These are phyloP conservation scores for Lolium rigidum DNA, from an alignment of 176 grass and related monocot species.

Conservation along the genomic window DNA sequence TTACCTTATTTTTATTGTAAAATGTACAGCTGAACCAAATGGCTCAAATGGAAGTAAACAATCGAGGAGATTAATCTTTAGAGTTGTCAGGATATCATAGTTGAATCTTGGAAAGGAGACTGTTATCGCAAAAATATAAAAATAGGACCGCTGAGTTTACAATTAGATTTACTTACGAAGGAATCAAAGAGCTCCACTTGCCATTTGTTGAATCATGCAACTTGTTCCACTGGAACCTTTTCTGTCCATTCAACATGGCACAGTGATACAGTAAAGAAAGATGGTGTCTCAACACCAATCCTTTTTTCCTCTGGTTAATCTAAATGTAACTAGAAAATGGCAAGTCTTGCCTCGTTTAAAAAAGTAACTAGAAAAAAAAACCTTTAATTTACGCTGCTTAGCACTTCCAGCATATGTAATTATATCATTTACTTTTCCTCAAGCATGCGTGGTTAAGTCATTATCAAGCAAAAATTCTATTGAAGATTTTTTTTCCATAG, in stretches of 20 bases:
- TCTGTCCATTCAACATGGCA: neutral
- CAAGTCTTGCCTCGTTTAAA: too few relatives aligned
- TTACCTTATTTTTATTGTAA: slow-evolving; percentile 15
- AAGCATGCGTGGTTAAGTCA: too few relatives aligned
- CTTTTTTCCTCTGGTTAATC: neutral
- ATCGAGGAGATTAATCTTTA: slow-evolving; percentile 17
- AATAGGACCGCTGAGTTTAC: neutral
- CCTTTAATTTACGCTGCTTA: too few relatives aligned
- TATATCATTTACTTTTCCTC: too few relatives aligned
- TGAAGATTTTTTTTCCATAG: too few relatives aligned
- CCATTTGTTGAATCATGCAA: slow-evolving; percentile 8
- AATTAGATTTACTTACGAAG: neutral
- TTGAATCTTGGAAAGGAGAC: slow-evolving; percentile 11
- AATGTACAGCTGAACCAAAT: slow-evolving; percentile 36
- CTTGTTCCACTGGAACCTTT: neutral
- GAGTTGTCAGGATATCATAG: slow-evolving; percentile 22
- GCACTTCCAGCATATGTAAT: too few relatives aligned
- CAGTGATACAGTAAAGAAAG: neutral
- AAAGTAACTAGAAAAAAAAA: too few relatives aligned
- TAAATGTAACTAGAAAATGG: neutral
- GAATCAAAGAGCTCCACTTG: neutral
- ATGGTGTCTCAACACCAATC: neutral
- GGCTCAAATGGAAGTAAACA: slow-evolving; percentile 32
- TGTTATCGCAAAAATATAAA: slow-evolving; percentile 17
- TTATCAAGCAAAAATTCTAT: too few relatives aligned